Evolutionary conservation across 2,329 filamentous ascomycete genomes (phyloP).

Genomic region (Verticillium tricorpus): DNA sequence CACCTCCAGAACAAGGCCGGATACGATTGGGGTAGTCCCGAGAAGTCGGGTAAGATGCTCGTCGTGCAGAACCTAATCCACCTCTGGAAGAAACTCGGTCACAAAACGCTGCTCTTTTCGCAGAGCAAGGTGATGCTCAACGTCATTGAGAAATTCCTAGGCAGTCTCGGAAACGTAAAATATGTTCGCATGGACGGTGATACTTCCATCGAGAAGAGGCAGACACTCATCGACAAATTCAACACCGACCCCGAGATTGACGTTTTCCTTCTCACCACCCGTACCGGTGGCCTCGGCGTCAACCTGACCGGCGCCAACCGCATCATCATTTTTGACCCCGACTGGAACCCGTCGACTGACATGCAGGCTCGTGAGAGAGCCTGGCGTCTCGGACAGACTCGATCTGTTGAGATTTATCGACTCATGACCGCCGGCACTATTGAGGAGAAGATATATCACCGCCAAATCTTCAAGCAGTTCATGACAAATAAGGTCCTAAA

Average conservation of each 20-base stretch:
- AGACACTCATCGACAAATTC: conserved; percentile 87
- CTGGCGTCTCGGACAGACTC: conserved; percentile 92
- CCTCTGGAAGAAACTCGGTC: conserved; percentile 83
- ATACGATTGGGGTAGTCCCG: conserved; percentile 73
- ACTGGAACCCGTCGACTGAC: conserved; percentile 98
- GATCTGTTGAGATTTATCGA: conserved; percentile 91
- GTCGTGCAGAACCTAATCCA: conserved; percentile 83
- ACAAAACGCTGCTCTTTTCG: conserved; percentile 90
- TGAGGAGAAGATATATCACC: conserved; percentile 98
- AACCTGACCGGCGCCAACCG: conserved; percentile 93
- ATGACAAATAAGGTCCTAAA: conserved; percentile 93
- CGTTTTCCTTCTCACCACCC: conserved; percentile 90
- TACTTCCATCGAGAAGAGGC: conserved; percentile 83
- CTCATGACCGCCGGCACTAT: conserved; percentile 98
- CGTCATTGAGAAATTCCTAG: conserved; percentile 81
- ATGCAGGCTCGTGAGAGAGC: conserved; percentile 92
- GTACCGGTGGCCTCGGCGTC: conserved; percentile 88
- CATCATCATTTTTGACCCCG: conserved; percentile 97
- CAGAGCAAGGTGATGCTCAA: conserved; percentile 95
- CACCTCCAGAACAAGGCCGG: conserved; percentile 48
- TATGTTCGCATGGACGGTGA: conserved; percentile 92
- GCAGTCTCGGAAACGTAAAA: conserved; percentile 60
- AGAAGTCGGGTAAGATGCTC: conserved; percentile 91
- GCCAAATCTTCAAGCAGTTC: conserved; percentile 98
- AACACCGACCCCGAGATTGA: conserved; percentile 76